These are phyloP conservation scores for Marchantia polymorpha DNA, from an alignment of 225 moss, liverwort and hornwort species.

Conservation along the genomic window DNA sequence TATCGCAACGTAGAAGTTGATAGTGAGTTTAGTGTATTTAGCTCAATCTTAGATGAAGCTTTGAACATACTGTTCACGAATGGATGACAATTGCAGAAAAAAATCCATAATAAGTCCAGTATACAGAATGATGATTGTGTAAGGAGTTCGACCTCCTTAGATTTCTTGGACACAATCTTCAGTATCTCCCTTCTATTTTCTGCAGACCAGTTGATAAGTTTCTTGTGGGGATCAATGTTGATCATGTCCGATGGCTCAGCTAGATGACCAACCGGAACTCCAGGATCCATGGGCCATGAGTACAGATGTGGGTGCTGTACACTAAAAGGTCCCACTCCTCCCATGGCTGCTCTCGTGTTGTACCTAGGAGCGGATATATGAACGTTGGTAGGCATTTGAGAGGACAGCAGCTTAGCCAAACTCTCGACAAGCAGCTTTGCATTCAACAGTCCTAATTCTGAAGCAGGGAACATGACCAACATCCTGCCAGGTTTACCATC, in stretches of 20 bases:
- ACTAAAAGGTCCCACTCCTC: background rate
- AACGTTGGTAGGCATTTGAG: background rate
- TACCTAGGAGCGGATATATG: background rate
- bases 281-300: background rate
- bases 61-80: background rate
- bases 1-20: background rate
- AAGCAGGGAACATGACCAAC: conserved; percentile 35
- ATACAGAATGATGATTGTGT: background rate
- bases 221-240: conserved; percentile 31
- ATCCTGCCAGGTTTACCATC: conserved; percentile 8
- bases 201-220: conserved; percentile 26
- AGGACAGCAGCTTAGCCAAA: conserved; percentile 11
- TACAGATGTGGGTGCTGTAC: background rate
- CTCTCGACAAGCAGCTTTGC: conserved; percentile 32
- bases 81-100: background rate
- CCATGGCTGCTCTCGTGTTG: background rate
- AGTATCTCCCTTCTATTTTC: conserved; percentile 34
- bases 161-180: conserved; percentile 30
- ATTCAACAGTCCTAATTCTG: conserved; percentile 37
- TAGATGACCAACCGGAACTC: conserved; percentile 17
- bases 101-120: background rate
- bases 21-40: background rate
- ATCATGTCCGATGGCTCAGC: conserved; percentile 33
- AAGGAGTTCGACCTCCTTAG: conserved; percentile 26
- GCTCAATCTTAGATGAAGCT: background rate